Conservation (phyloP, 257 asterid genomes). For the Nicotiana attenuata region DNA sequence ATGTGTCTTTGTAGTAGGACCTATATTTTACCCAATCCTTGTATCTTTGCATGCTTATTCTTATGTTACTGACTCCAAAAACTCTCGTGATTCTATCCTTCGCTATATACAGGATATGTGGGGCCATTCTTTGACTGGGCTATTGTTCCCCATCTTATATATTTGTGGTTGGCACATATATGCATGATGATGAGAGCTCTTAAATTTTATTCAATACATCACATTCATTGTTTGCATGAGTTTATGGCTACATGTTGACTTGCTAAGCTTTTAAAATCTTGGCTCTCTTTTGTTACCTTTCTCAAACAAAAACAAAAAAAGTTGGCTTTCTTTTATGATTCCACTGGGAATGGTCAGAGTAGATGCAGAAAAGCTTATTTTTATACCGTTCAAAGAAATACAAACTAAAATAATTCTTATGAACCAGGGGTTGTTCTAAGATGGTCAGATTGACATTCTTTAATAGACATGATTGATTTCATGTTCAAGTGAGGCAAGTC, state of each 20-base stretch:
- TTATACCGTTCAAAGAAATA: neutral
- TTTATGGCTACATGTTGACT: neutral
- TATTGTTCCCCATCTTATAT: neutral
- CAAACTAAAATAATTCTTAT: neutral
- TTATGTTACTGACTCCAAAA: neutral
- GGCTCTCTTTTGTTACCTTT: neutral
- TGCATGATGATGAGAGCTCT: neutral
- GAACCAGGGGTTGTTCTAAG: neutral
- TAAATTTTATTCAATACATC: neutral
- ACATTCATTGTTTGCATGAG: neutral
- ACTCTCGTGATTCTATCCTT: neutral
- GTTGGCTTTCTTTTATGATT: neutral
- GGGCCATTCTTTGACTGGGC: neutral
- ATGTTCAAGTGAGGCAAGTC: conserved; percentile 1
- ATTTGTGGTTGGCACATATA: neutral
- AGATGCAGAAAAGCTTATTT: neutral
- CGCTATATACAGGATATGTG: neutral
- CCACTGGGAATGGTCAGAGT: neutral
- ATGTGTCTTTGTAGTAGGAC: neutral
- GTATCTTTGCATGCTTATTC: neutral
- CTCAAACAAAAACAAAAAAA: neutral
- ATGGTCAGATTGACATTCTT: neutral
- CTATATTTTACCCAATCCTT: neutral
- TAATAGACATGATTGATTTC: neutral
- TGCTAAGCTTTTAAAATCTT: neutral